These are phyloP conservation scores for Melastoma candidum DNA, from an alignment of 441 rosid species.

Conservation along the genomic window DNA sequence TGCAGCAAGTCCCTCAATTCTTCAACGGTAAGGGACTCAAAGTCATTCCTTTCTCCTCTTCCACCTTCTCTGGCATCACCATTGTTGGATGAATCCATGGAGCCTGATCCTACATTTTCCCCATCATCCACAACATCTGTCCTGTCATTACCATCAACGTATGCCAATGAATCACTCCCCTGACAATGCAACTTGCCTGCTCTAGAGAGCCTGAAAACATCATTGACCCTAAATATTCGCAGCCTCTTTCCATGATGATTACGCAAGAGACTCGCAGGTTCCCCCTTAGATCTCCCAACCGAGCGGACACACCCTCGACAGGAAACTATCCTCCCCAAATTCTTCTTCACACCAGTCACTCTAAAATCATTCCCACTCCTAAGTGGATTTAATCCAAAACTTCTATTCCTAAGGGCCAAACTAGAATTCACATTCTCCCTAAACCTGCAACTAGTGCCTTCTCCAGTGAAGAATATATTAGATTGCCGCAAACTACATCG, in stretches of 20 bases:
- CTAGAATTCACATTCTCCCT: constrained; percentile 18
- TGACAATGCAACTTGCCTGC: constrained; percentile 35
- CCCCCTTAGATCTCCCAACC: constrained; percentile 23
- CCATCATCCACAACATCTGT: constrained; percentile 31
- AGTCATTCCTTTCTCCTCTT: constrained; percentile 29
- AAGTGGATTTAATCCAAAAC: constrained; percentile 25
- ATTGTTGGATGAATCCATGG: constrained; percentile 20
- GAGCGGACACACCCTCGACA: constrained; percentile 22
- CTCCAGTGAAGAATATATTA: constrained; percentile 25
- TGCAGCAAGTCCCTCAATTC: constrained; percentile 57
- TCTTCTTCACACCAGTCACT: constrained; percentile 14
- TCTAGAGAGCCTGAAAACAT: constrained; percentile 22
- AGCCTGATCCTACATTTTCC: constrained; percentile 20
- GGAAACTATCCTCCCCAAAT: constrained; percentile 20
- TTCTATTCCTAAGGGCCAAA: constrained; percentile 29
- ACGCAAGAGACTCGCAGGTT: constrained; percentile 20
- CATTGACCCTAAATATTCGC: constrained; percentile 19
- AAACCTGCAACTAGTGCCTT: constrained; percentile 22
- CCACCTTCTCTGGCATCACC: constrained; percentile 25
- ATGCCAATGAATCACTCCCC: constrained; percentile 58
- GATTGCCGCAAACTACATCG: constrained; percentile 37
- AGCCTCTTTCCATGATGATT: constrained; percentile 17
- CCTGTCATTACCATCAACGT: constrained; percentile 41
- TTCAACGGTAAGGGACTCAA: constrained; percentile 33
- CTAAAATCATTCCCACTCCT: constrained; percentile 24